Conservation (phyloP, 805 yeast species). For the Cyberlindnera japonica region DNA sequence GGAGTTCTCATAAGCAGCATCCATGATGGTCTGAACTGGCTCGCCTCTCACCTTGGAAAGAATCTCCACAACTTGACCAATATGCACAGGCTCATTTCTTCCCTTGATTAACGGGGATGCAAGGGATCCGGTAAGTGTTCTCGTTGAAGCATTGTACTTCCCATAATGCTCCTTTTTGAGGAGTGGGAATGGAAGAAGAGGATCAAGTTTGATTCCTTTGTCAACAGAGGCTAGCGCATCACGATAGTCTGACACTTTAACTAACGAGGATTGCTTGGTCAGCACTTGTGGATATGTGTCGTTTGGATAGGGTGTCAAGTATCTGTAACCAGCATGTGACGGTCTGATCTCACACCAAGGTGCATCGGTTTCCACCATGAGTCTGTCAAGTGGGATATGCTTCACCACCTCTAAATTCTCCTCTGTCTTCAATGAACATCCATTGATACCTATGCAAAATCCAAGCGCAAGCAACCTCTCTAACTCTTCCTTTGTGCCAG, state of each 20-base stretch:
- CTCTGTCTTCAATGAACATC: conserved; percentile 82
- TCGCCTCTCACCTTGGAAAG: conserved; percentile 48
- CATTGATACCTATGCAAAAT: conserved; percentile 80
- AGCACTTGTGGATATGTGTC: conserved; percentile 44
- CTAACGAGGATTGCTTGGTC: conserved; percentile 21
- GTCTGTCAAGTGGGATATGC: conserved; percentile 61
- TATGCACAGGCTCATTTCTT: conserved; percentile 88
- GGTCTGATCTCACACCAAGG: conserved; percentile 97
- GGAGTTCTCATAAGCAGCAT: conserved; percentile 50
- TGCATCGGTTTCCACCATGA: conserved; percentile 91
- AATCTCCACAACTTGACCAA: conserved; percentile 75
- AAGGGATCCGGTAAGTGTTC: conserved; percentile 30
- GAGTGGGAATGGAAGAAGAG: conserved; percentile 55
- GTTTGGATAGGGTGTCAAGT: conserved; percentile 53
- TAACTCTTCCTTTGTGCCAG: conserved; percentile 73
- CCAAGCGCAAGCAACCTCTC: conserved; percentile 51
- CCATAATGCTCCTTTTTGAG: conserved; percentile 61
- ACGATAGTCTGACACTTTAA: conserved; percentile 10
- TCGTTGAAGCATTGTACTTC: conserved; percentile 29
- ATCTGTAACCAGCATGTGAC: conserved; percentile 70
- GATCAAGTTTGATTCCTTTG: conserved; percentile 35
- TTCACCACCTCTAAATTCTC: conserved; percentile 67
- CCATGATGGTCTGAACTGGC: conserved; percentile 41
- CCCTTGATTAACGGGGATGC: conserved; percentile 57
- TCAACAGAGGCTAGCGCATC: conserved; percentile 8